Evolutionary conservation across 805 yeast genomes (phyloP).

Genomic region (Kodamaea laetipori): DNA sequence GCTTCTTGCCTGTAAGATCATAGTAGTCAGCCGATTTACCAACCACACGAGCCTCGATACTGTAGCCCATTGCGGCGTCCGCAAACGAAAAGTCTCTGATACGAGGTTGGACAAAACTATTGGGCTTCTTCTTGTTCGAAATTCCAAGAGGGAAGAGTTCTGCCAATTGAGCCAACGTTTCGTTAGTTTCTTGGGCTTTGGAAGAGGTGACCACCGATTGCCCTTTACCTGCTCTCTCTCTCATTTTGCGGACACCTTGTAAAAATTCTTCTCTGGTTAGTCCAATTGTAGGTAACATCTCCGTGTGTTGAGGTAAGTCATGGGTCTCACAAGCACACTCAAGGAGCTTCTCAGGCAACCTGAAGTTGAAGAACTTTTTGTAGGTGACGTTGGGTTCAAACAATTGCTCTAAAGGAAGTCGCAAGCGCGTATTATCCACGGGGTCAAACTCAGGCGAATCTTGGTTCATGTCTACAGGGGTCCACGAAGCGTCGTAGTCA

Average conservation of each 20-base stretch:
- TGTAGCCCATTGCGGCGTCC: constrained; percentile 31
- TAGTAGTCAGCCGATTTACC: constrained; percentile 27
- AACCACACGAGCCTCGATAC: constrained; percentile 30
- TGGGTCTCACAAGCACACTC: constrained; percentile 33
- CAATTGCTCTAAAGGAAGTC: constrained; percentile 19
- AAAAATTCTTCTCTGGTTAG: constrained; percentile 28
- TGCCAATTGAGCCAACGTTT: not conserved
- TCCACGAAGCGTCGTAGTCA: constrained; percentile 34
- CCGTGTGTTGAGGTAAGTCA: constrained; percentile 26
- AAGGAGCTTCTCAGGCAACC: constrained; percentile 28
- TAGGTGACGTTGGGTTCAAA: constrained; percentile 26
- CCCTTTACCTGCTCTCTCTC: constrained; percentile 10
- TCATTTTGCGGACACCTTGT: constrained; percentile 15
- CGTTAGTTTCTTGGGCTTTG: not conserved
- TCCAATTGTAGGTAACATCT: constrained; percentile 28
- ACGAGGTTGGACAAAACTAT: constrained; percentile 13
- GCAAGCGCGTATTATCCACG: constrained; percentile 22
- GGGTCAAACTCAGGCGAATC: constrained; percentile 20
- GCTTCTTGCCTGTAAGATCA: constrained; percentile 10
- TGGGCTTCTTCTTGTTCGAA: constrained; percentile 4
- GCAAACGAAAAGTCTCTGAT: constrained; percentile 29
- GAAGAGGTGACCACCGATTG: constrained; percentile 1
- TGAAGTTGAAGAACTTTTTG: constrained; percentile 31
- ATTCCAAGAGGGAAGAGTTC: not conserved
- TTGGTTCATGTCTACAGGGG: constrained; percentile 25